A percentile compares a stretch with the other conserved stretches of the same genome.
Conservation (phyloP, 345 rosid genomes). For the Pistacia integerrima region DNA sequence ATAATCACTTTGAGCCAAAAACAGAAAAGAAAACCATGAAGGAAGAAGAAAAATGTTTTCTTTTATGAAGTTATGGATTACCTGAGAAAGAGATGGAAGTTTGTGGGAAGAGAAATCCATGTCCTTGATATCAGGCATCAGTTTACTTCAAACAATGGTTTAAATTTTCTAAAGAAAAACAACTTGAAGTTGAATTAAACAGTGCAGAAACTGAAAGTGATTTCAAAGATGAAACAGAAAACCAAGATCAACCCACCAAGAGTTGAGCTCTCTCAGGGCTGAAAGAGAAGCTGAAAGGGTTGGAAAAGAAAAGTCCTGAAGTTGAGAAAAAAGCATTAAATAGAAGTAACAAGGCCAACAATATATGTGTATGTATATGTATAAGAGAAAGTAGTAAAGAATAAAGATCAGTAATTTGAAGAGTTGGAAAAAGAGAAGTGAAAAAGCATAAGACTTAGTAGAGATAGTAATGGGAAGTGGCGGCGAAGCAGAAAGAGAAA, state of each 20-base stretch:
- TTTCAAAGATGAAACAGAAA: too few relatives aligned
- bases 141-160: conserved; percentile 6
- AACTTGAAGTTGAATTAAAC: conserved; percentile 5
- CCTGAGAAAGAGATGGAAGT: conserved; percentile 59
- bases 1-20: background rate
- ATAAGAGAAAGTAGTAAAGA: too few relatives aligned
- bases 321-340: background rate
- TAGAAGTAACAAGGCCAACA: too few relatives aligned
- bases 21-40: background rate
- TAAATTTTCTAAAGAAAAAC: too few relatives aligned
- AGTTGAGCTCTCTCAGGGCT: background rate
- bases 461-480: too few relatives aligned
- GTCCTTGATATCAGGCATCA: conserved; percentile 54
- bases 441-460: too few relatives aligned
- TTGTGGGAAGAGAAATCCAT: conserved; percentile 46
- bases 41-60: too few relatives aligned
- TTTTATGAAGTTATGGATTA: conserved; percentile 18
- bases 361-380: too few relatives aligned
- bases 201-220: background rate
- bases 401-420: too few relatives aligned
- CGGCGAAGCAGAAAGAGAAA: too few relatives aligned
- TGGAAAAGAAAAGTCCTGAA: background rate
- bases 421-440: too few relatives aligned
- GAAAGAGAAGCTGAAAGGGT: background rate
- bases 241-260: background rate